Percentiles rank a stretch among this genome's conserved stretches.
Evolutionary conservation across 78 protist species (phyloP).

Genomic region (Isochrysis galbana): DNA sequence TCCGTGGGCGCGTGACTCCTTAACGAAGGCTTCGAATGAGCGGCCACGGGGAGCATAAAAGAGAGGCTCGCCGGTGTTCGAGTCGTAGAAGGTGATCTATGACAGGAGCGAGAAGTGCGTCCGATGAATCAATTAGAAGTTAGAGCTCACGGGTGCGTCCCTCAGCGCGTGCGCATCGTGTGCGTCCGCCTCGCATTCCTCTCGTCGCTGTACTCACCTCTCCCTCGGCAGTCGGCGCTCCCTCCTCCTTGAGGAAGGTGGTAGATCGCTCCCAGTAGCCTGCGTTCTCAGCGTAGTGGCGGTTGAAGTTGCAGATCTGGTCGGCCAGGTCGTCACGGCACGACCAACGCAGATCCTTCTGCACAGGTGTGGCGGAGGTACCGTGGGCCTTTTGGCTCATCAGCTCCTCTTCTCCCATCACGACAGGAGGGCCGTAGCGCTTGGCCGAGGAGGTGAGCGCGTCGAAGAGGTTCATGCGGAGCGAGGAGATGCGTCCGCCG

Average conservation of each 20-base stretch:
- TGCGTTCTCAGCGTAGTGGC: constrained; percentile 43
- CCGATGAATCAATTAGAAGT: not conserved
- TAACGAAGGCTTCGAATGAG: not conserved
- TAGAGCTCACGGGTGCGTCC: too few species aligned
- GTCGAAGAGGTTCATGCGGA: not conserved
- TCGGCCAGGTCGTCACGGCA: constrained; percentile 17
- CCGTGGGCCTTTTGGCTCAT: constrained; percentile 29
- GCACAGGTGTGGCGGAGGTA: constrained; percentile 6
- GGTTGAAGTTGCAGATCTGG: constrained; percentile 50
- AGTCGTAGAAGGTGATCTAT: constrained; percentile 37
- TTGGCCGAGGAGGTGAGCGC: not conserved
- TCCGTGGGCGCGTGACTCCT: constrained; percentile 28
- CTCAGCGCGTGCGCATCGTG: too few species aligned
- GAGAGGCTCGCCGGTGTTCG: constrained; percentile 28
- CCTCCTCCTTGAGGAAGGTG: not conserved
- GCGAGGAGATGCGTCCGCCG: too few species aligned
- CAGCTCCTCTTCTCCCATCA: constrained; percentile 13
- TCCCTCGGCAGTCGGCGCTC: not conserved
- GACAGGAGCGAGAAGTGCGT: too few species aligned
- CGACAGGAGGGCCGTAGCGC: not conserved
- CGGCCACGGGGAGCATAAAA: constrained; percentile 43
- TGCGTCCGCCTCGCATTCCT: not conserved
- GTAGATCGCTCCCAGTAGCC: constrained; percentile 2
- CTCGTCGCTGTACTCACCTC: not conserved
- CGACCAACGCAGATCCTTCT: not conserved